Conservation (phyloP, 306 rosid species). For the Pyrus betulifolia region DNA sequence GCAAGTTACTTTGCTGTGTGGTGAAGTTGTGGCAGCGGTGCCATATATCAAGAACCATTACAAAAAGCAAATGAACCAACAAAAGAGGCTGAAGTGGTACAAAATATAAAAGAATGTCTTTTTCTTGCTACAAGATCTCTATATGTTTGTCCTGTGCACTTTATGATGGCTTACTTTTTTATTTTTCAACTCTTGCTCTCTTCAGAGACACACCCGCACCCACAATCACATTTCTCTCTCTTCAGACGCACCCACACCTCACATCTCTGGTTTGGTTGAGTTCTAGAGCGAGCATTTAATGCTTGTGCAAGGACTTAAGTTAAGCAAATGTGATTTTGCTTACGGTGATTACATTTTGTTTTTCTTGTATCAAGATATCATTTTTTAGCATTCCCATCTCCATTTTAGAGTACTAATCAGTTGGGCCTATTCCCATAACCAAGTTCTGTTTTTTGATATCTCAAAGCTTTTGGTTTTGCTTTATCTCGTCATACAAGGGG, state of each 20-base stretch:
- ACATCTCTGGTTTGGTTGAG: too few species aligned
- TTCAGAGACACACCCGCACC: background rate
- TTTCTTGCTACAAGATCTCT: background rate
- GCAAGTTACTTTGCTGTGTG: slow-evolving; percentile 10
- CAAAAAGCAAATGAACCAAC: background rate
- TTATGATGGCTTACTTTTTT: background rate
- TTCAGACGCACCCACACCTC: too few species aligned
- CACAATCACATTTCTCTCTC: too few species aligned
- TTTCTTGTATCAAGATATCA: background rate
- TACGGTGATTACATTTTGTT: background rate
- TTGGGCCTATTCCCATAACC: background rate
- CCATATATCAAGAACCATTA: slow-evolving; percentile 1
- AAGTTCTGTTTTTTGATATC: background rate
- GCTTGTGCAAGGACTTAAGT: too few species aligned
- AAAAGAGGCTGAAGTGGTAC: slow-evolving; percentile 13
- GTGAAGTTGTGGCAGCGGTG: background rate
- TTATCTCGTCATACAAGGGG: background rate
- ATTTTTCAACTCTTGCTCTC: background rate
- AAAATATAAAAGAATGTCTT: background rate
- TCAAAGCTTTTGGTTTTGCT: background rate
- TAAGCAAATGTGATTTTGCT: too few species aligned
- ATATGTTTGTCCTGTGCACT: background rate
- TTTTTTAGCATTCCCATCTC: too few species aligned
- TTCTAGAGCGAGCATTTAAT: too few species aligned
- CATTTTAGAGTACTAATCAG: background rate